Evolutionary conservation across 1,284 basidiomycete species (phyloP), one percentile per base, ranked within the genome.

Genomic region (Waitea zeae): DNA sequence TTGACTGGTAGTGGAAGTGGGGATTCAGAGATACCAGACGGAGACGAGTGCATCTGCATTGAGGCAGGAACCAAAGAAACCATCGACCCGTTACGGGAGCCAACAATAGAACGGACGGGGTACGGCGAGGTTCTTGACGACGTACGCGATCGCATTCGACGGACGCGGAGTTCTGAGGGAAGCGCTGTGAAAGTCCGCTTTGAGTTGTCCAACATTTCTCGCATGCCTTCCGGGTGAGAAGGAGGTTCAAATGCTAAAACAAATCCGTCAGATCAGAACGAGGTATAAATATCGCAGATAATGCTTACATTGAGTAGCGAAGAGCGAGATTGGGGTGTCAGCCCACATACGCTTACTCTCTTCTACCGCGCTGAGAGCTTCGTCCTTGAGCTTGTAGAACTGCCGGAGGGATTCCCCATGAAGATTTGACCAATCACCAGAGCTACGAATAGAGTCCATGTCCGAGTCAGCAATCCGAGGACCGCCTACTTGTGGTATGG

Each of bases 321-420:
- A 81, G 13, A 73, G 18, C 0, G 80, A 82, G 45, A 78, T 73
- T 0, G 78, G 67, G 0, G 80, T 86, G 44, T 84, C 81, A 2
- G 47, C 33, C 79, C 77, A 84, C 1, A 54, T 42, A 7, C 58
- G 60, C 48, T 70, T 64, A 44, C 79, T 83, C 48, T 81, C 76
- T 2, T 53, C 57, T 4, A 86, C 71, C 0, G 70, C 69, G 18
- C 62, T 64, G 27, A 75, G 59, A 3, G 68, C 81, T 51, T 86
- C 79, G 34, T 74, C 64, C 20, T 65, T 60, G 17, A 86, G 61
- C 3, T 74, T 70, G 43, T 72, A 78, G 42, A 73, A 84, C 43
- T 61, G 67, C 36, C 76, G 61, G 24, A 83, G 48, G 2, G 72
- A 72, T 17, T 46, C 56, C 31, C 81, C 77, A 38, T 79, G 67